These are phyloP conservation scores for Salix arbutifolia DNA, from an alignment of 345 rosid genomes.

Conservation along the genomic window DNA sequence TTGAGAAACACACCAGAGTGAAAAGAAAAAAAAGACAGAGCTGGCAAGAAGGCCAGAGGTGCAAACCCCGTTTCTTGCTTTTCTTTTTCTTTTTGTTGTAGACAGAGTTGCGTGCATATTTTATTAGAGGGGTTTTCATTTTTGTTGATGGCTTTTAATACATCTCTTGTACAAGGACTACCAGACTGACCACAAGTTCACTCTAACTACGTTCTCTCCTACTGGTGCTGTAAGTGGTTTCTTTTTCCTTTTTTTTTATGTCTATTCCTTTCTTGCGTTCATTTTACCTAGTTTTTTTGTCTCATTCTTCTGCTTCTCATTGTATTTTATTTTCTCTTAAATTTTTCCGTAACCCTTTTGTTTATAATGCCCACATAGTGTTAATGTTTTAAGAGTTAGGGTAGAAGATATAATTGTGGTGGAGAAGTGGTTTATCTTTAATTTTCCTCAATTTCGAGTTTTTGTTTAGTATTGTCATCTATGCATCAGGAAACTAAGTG, in stretches of 20 bases:
- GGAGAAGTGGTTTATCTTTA: not conserved
- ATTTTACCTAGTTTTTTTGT: not conserved
- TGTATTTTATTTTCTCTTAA: not conserved
- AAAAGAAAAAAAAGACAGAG: too few relatives aligned
- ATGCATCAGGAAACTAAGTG: not conserved
- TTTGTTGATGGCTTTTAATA: slow-evolving; percentile 18
- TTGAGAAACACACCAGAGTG: too few relatives aligned
- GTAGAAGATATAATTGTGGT: not conserved
- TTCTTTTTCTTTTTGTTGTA: not conserved
- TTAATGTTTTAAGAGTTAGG: not conserved
- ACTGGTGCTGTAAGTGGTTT: slow-evolving; percentile 69
- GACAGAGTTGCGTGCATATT: not conserved
- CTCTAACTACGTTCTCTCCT: slow-evolving; percentile 70
- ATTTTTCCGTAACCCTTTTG: not conserved
- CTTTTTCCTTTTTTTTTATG: not conserved
- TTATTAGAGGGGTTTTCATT: not conserved
- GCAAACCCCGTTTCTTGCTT: not conserved
- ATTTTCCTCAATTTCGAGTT: not conserved
- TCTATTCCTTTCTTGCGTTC: not conserved
- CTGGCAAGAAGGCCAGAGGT: slow-evolving; percentile 95
- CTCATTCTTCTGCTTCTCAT: not conserved
- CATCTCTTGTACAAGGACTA: slow-evolving; percentile 92
- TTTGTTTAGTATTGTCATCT: too few relatives aligned
- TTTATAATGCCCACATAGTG: not conserved
- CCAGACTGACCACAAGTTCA: slow-evolving; percentile 87